These are phyloP conservation scores for Thalia dealbata DNA, from an alignment of 176 grass and related monocot species.

Conservation along the genomic window DNA sequence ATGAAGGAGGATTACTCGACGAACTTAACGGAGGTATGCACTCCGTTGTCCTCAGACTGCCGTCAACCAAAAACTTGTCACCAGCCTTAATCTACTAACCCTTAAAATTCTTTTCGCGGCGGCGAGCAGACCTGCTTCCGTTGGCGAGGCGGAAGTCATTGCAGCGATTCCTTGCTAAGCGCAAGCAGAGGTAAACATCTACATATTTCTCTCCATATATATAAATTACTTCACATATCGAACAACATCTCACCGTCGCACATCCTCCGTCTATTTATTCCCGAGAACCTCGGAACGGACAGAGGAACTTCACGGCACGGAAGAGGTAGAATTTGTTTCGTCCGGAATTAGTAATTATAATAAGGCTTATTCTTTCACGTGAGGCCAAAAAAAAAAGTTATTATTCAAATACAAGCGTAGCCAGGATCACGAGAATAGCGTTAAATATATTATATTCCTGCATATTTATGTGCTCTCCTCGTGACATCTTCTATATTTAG, in stretches of 20 bases:
- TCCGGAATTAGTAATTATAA: not conserved
- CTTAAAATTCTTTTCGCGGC: not conserved
- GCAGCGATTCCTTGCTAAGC: constrained; percentile 54
- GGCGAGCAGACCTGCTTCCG: constrained; percentile 21
- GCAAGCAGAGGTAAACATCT: constrained; percentile 54
- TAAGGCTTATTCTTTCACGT: not conserved
- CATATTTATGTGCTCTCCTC: too few species aligned
- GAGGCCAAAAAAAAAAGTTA: too few species aligned
- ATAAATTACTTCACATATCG: too few species aligned
- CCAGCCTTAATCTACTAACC: too few species aligned
- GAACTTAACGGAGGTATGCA: constrained; percentile 34
- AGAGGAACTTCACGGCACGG: not conserved
- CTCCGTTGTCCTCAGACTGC: not conserved
- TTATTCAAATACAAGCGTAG: not conserved
- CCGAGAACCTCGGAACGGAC: not conserved
- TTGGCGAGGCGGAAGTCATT: constrained; percentile 60
- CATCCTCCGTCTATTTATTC: not conserved
- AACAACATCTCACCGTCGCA: not conserved
- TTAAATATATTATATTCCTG: too few species aligned
- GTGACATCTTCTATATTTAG: too few species aligned
- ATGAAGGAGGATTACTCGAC: not conserved
- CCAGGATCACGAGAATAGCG: not conserved
- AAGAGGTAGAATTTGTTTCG: too few species aligned
- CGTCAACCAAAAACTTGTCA: constrained; percentile 33
- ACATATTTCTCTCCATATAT: too few species aligned